Base-by-base conservation (phyloP, 306 rosid species). In the Inga oerstediana region DNA sequence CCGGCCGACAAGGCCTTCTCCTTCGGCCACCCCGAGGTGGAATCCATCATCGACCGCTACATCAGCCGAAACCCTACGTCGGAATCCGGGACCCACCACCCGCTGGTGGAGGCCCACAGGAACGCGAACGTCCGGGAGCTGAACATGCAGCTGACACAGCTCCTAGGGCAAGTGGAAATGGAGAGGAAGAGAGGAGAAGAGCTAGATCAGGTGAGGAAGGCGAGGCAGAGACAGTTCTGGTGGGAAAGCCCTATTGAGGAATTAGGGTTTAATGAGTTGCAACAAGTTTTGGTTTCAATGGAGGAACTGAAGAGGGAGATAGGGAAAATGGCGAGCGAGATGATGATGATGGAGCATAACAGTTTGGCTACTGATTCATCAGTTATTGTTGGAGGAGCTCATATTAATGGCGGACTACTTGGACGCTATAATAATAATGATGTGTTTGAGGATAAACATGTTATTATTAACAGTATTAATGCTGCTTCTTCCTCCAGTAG, bases 1-100 rank as follows among this genome's bases (percentile, higher is more conserved):
- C 97, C 95, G 0, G 95, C 95, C 0, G 82, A 87, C 0, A 93
- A 93, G 78, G 91, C 91, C 20, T 93, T 91, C 78, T 87, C 93
- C 11, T 93, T 93, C 15, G 93, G 95, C 2, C 95, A 93, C 27
- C 95, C 92, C 0, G 83, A 79, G 4, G 91, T 93, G 2, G 93
- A 88, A 15, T 88, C 97, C 48, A 84, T 88, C 24, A 19, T 88
- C 1, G 83, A 88, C 65, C 91, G 93, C 7, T 89, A 85, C 61
- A 51, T 88, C 14, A 41, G 72, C 0, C 76, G 86, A 65, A 90
- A 79, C 83, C 80, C 81, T 58, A 71, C 72, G 1, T 81, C 72
- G 1, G 78, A 77, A 3, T 76, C 58, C 0, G 30, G 74, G 2
- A 72, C 88, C 51, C 78, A 78, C 68, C 87, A 78, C 68, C 87